Base-by-base conservation (phyloP, 257 asterid genomes). In the Gentiana macrophylla region DNA sequence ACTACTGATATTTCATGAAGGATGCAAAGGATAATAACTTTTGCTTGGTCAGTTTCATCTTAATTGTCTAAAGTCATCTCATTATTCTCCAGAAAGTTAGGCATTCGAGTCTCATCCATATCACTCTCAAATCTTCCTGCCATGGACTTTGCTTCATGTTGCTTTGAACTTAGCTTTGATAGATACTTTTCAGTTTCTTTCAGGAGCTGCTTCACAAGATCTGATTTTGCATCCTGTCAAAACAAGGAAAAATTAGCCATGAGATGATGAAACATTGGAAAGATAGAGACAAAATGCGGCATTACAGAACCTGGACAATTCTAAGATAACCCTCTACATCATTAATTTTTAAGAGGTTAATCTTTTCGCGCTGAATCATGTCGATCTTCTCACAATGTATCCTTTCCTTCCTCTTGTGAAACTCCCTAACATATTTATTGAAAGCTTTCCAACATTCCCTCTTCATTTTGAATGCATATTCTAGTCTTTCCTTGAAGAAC, bases 301-400 rank as follows among this genome's bases (percentile, higher is more conserved):
- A 69, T 44, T 12, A 46, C 57, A 69, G 65, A 72, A 90, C 99
- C 99, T 92, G 78, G 70, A 92, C 97, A 97, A 92, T 92, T 66
- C 99, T 89, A 67, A 92, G 95, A 74, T 92, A 92, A 59, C 99
- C 99, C 81, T 92, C 99, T 51, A 92, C 99, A 36, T 92, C 99
- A 81, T 92, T 92, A 70, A 92, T 83, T 74, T 92, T 92, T 67
- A 92, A 64, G 55, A 92, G 73, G 80, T 92, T 92, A 77, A n/a
- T n/a, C n/a, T n/a, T n/a, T n/a, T n/a, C n/a, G n/a, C n/a, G n/a
- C n/a, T n/a, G n/a, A n/a, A n/a, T n/a, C n/a, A n/a, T n/a, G n/a
- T n/a, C n/a, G n/a, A n/a, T n/a, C n/a, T n/a, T n/a, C n/a, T n/a
- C n/a, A n/a, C n/a, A n/a, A n/a, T n/a, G n/a, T n/a, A n/a, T n/a